Percentiles rank a stretch among this genome's conserved stretches.
Evolutionary conservation across 1,139 yeast genomes (phyloP).

Genomic region (Blastobotrys proliferans): DNA sequence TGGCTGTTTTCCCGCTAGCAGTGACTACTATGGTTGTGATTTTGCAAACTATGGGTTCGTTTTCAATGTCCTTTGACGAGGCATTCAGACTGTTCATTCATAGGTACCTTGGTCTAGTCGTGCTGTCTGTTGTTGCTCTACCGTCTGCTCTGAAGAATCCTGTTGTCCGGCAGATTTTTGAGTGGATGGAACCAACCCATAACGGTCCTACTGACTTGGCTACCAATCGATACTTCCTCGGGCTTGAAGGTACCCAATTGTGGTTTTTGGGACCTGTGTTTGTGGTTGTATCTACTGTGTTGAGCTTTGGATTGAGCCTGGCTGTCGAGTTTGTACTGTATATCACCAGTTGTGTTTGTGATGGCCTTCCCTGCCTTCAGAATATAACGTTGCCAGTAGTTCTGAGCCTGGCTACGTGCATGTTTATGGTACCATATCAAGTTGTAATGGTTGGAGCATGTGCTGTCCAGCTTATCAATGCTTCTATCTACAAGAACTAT

Average conservation of each 20-base stretch:
- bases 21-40: slow-evolving; percentile 25
- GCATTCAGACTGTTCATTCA: slow-evolving; percentile 39
- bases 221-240: slow-evolving; percentile 50
- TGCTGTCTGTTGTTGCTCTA: slow-evolving; percentile 36
- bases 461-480: slow-evolving; percentile 5
- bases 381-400: slow-evolving; percentile 14
- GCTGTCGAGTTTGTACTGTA: slow-evolving; percentile 26
- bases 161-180: slow-evolving; percentile 22
- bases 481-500: not conserved
- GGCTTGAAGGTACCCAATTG: slow-evolving; percentile 54
- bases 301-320: slow-evolving; percentile 37
- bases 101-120: slow-evolving; percentile 26
- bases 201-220: slow-evolving; percentile 25
- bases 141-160: slow-evolving; percentile 34
- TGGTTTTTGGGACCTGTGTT: slow-evolving; percentile 55
- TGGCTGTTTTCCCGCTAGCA: slow-evolving; percentile 34
- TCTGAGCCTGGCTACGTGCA: not conserved
- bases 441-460: slow-evolving; percentile 36
- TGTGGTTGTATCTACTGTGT: slow-evolving; percentile 45
- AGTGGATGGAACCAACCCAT: slow-evolving; percentile 36
- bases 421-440: slow-evolving; percentile 28
- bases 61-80: slow-evolving; percentile 36
- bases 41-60: slow-evolving; percentile 24
- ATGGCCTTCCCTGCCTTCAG: too few species aligned
- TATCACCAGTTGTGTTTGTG: slow-evolving; percentile 31